These are phyloP conservation scores for Verruconis gallopava DNA, from an alignment of 2,329 filamentous ascomycete species.

Conservation along the genomic window DNA sequence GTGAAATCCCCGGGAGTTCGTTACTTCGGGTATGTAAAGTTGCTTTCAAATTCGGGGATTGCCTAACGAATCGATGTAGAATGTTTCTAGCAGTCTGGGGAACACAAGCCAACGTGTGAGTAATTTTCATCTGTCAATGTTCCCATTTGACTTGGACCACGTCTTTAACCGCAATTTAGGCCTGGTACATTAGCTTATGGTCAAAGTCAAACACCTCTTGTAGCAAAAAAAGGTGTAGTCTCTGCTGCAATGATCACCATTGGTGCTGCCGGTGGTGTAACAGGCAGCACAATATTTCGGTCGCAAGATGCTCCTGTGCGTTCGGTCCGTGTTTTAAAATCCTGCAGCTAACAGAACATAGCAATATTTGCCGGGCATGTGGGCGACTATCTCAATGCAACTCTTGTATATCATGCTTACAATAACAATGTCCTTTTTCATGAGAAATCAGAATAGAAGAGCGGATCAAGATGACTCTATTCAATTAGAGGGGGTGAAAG, in stretches of 20 bases:
- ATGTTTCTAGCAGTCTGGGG: conserved; percentile 20
- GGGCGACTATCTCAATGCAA: conserved; percentile 4
- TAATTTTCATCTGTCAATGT: background rate
- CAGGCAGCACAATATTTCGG: conserved; percentile 15
- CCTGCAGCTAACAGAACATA: background rate
- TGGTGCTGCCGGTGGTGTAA: conserved; percentile 20
- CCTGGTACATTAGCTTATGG: conserved; percentile 21
- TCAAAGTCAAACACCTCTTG: conserved; percentile 21
- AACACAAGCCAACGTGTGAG: conserved; percentile 18
- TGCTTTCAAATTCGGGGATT: background rate
- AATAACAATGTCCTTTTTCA: background rate
- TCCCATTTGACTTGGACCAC: background rate
- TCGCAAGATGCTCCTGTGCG: conserved; percentile 15
- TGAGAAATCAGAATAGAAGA: background rate
- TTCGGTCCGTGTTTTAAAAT: background rate
- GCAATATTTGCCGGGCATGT: conserved; percentile 3
- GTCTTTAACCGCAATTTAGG: background rate
- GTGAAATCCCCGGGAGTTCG: conserved; percentile 12
- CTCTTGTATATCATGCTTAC: conserved; percentile 3
- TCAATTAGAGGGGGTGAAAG: background rate
- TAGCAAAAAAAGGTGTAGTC: conserved; percentile 17
- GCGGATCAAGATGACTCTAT: background rate
- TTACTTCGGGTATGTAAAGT: conserved; percentile 15
- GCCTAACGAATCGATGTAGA: background rate
- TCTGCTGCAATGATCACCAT: conserved; percentile 16